A percentile compares a stretch with the other conserved stretches of the same genome.
These are phyloP conservation scores for Hordeum marinum DNA, from an alignment of 176 grass and related monocot genomes.

Conservation along the genomic window DNA sequence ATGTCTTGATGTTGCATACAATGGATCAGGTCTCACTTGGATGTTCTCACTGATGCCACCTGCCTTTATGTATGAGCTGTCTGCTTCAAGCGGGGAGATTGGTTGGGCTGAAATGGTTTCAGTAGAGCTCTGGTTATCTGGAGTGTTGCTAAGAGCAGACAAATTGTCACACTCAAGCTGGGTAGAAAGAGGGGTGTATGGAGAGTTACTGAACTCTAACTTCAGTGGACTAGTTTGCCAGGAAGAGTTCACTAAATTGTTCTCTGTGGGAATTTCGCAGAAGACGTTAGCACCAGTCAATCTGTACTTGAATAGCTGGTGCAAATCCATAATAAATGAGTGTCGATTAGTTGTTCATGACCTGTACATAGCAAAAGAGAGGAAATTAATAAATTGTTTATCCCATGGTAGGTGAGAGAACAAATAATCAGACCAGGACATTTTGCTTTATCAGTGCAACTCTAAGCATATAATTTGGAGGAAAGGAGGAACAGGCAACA, in stretches of 20 bases:
- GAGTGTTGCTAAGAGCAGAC: constrained; percentile 51
- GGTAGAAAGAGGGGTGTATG: constrained; percentile 61
- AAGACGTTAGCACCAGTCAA: constrained; percentile 41
- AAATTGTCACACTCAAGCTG: constrained; percentile 66
- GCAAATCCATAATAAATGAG: constrained; percentile 84
- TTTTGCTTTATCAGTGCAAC: constrained; percentile 3
- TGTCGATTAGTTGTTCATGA: constrained; percentile 47
- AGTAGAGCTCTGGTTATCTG: constrained; percentile 61
- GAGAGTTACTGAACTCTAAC: constrained; percentile 52
- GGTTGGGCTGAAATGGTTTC: constrained; percentile 59
- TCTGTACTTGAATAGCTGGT: constrained; percentile 70
- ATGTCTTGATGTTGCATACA: constrained; percentile 52
- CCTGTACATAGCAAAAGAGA: constrained; percentile 45
- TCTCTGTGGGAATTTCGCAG: constrained; percentile 47
- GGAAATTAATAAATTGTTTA: constrained; percentile 26
- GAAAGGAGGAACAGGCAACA: neutral
- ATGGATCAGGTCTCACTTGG: constrained; percentile 38
- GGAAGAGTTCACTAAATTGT: constrained; percentile 36
- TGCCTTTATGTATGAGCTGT: constrained; percentile 53
- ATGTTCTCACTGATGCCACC: constrained; percentile 23
- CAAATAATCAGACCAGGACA: constrained; percentile 2
- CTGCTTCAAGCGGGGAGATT: constrained; percentile 66
- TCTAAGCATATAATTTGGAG: neutral
- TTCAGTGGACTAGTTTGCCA: constrained; percentile 48
- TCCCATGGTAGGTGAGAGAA: neutral